Base-by-base conservation (phyloP, 83 land plant species). In the Diphasiastrum complanatum region DNA sequence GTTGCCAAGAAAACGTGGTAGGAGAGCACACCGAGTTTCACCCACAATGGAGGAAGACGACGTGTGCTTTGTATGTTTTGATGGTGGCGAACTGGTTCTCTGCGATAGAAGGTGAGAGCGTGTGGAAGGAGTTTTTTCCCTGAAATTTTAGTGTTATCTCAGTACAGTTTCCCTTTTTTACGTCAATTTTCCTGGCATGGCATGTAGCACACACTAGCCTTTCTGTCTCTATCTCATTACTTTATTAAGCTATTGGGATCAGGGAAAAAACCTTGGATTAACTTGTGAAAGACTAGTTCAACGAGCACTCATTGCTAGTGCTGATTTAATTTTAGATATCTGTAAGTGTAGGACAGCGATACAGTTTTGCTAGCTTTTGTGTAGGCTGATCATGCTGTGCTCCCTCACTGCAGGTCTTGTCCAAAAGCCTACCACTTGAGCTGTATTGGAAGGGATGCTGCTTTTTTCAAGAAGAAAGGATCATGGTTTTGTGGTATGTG, bases 391-490 rank as follows among this genome's bases (percentile, higher is more conserved):
- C 10, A 14, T 49, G 22, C n/a, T n/a, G n/a, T 51, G 14, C 10
- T 61, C 32, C 35, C 6, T 19, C 20, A 14, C 56, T 48, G 25
- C 60, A 95, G 99, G 83, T 73, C 80, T 8, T 95, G 99, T 35
- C 90, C 97, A 12, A 95, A 95, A 67, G 99, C 92, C 1, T 95
- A 95, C 53, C 99, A 95, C 72, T 74, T 87, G 18, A 58, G 72
- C 20, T 95, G 99, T 47, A 80, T 91, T 18, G 90, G 95, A 63
- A 72, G 97, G 1, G 97, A 90, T 36, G 81, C 84, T 30, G 74
- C 82, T 5, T 95, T 82, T 63, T 90, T 95, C 61, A 68, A 63
- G 36, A 68, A 85, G 38, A 84, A 74, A 48, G 87, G 86, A 5
- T 66, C 60, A 6, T 95, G 99, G 99, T 75, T 74, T 57, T 95